Evolutionary conservation across 2,329 filamentous ascomycete genomes (phyloP), one percentile per base, ranked within the genome.

Genomic region (Aspergillus sp.): DNA sequence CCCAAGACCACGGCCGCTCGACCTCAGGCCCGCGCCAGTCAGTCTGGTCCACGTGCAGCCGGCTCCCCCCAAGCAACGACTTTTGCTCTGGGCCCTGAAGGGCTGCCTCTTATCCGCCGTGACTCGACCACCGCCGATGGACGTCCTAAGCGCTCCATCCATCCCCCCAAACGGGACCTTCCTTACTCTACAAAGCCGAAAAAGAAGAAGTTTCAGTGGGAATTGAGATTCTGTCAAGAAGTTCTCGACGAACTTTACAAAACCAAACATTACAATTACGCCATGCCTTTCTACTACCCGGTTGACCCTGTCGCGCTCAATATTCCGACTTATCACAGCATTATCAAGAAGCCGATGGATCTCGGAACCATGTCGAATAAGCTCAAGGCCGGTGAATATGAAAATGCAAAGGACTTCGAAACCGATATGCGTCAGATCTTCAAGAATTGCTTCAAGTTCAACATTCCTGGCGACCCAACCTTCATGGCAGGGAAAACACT

Each of bases 271-370:
- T 76, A 75, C 48, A 63, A 71, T 2, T 73, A 84, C 55, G 88
- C 88, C 39, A 77, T 78, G 47, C 84, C 87, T 50, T 98, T 98
- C 72, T 73, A 88, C 59, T 73, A 80, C 6, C 87, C 93, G 0
- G 93, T 98, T 17, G 93, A 98, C 64, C 90, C 93, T 0, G 90
- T 97, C 32, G 91, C 90, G 0, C 74, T 97, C 46, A 90, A 91
- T 64, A 96, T 97, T 50, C 93, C 93, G 0, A 85, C 86, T 20
- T 98, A 98, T 65, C 88, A 93, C 66, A 89, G 86, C 60, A 76
- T 97, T 52, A 90, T 98, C 72, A 97, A 95, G 75, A 89, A 90
- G 65, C 93, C 93, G 0, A 98, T 97, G 91, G 91, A 98, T 66
- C 76, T 96, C 44, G 77, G 79, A 13, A 95, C 88, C n/a, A 86